phyloP scores from a whole-genome alignment of 164 flowering plant genomes.

The Tetrastigma voinierianum region DNA sequence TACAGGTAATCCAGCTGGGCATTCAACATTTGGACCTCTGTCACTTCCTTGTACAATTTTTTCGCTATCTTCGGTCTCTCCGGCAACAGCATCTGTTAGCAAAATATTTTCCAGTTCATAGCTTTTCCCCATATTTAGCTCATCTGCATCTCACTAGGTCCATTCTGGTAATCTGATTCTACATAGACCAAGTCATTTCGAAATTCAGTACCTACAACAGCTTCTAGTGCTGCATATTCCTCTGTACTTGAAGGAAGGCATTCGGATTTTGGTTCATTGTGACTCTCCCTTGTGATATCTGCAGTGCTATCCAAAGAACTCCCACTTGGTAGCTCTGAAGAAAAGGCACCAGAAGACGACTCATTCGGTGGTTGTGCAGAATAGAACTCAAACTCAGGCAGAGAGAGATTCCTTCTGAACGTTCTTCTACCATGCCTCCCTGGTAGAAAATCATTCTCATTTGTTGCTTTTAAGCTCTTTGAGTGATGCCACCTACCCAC shows the following conservation, averaged over 20 bases:
- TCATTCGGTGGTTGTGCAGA: slow-evolving; percentile 17
- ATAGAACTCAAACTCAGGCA: slow-evolving; percentile 23
- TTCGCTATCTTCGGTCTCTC: too few species aligned
- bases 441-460: slow-evolving; percentile 18
- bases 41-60: neutral
- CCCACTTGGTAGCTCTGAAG: slow-evolving; percentile 10
- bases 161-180: too few species aligned
- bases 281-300: neutral
- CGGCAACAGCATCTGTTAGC: too few species aligned
- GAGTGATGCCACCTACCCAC: slow-evolving; percentile 18
- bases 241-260: neutral
- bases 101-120: too few species aligned
- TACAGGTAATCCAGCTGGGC: neutral
- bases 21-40: neutral
- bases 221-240: slow-evolving; percentile 5
- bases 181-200: neutral
- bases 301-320: neutral
- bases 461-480: slow-evolving; percentile 29
- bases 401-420: slow-evolving; percentile 29
- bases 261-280: neutral
- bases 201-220: slow-evolving; percentile 6
- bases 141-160: too few species aligned
- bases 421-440: slow-evolving; percentile 4
- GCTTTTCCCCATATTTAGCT: too few species aligned
- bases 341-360: slow-evolving; percentile 7